Conservation (phyloP, 2,329 filamentous ascomycete genomes). For the Aspergillus hiratsukae region DNA sequence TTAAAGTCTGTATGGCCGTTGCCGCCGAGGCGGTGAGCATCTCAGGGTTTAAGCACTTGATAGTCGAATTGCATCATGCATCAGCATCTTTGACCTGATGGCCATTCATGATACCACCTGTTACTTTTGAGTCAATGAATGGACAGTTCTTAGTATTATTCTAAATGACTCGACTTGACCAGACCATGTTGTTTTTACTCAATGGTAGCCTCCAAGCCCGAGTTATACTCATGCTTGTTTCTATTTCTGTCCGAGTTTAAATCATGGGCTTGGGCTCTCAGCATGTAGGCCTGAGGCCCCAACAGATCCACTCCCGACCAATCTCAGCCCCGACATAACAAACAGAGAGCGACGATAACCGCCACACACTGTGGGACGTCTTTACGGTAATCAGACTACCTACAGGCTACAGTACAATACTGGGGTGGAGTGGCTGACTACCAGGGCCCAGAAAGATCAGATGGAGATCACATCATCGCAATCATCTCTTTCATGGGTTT, state of each 20-base stretch:
- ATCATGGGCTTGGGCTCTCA: background rate
- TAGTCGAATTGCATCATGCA: too few relatives aligned
- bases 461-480: background rate
- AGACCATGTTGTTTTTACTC: background rate
- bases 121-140: background rate
- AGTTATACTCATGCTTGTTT: background rate
- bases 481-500: background rate
- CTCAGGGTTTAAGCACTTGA: background rate
- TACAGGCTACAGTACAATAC: background rate
- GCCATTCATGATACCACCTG: background rate
- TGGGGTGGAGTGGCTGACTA: background rate
- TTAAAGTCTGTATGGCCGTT: background rate
- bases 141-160: background rate
- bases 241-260: background rate
- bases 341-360: slow-evolving; percentile 4
- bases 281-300: background rate
- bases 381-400: background rate
- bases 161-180: too few relatives aligned
- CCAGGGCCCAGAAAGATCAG: background rate
- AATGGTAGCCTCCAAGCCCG: background rate
- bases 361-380: slow-evolving; percentile 4
- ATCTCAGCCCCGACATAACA: background rate
- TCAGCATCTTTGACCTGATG: background rate
- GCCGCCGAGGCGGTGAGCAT: background rate
- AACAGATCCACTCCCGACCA: background rate